Evolutionary conservation across 2,329 filamentous ascomycete species (phyloP), one percentile per base, ranked within the genome.

Genomic region (Hymenoscyphus scutula): DNA sequence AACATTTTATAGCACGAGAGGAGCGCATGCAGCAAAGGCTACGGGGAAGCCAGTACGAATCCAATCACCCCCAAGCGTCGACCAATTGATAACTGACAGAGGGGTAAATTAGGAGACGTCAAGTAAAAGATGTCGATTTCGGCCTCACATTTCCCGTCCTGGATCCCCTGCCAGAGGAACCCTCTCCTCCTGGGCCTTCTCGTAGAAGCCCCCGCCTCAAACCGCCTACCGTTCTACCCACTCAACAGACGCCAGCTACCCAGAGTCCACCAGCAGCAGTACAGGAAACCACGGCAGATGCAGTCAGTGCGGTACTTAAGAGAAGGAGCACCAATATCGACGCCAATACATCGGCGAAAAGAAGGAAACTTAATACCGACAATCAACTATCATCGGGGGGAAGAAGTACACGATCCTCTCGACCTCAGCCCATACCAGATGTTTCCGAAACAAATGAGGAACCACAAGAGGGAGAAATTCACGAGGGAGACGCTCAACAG

Each of bases 21-120:
- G 84, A 86, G 72, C 84, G 84, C 71, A 81, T 88, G 77, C 84
- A 85, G 66, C 81, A 86, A 76, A 85, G 86, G 72, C 82, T 89
- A 72, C 84, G 86, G 65, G 86, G 86, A 65, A 85, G 85, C 51
- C 83, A 84, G 85, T 87, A 79, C 67, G 82, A 74, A 8, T 23
- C 58, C 11, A 30, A 13, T 1, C 15, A 10, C 32, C 27, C 15
- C 32, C 25, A 8, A 48, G 51, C 29, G 57, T 64, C 53, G 62
- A 53, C 17, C 0, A 5, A 53, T 54, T 54, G 23, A 58, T 7
- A 17, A 30, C 23, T 55, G 54, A 56, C 62, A 60, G 32, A 65
- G 17, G 32, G 84, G 81, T 68, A 80, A 81, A 68, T 34, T 19
- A 70, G 70, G 63, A 71, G 70, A 51, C 80, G 83, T 62, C 81